Evolutionary conservation across 768 basidiomycete species (phyloP).

Genomic region (Mycena crocata): DNA sequence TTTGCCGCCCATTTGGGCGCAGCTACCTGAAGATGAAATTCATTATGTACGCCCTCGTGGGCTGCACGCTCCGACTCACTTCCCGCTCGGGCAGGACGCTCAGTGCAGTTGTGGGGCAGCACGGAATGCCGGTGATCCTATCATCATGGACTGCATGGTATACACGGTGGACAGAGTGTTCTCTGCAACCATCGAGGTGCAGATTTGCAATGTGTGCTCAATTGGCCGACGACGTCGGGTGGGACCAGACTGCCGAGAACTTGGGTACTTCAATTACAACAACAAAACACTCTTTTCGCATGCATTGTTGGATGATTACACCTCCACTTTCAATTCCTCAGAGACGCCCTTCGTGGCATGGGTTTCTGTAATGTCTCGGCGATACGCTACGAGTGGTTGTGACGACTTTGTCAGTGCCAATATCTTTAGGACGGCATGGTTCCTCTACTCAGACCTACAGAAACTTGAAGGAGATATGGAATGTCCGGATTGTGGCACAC

Average conservation of each 20-base stretch:
- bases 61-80: not conserved
- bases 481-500: conserved; percentile 41
- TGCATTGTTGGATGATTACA: conserved; percentile 25
- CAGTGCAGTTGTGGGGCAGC: not conserved
- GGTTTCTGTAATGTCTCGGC: conserved; percentile 2
- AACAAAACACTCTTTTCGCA: conserved; percentile 17
- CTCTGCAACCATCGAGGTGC: conserved; percentile 4
- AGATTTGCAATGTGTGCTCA: conserved; percentile 19
- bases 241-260: conserved; percentile 1
- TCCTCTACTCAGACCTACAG: conserved; percentile 42
- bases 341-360: conserved; percentile 28
- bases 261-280: conserved; percentile 31
- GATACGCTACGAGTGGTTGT: conserved; percentile 18
- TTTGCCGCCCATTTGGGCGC: conserved; percentile 8
- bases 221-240: conserved; percentile 5
- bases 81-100: not conserved
- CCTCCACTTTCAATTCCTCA: conserved; percentile 18
- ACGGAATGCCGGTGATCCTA: too few species aligned
- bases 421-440: conserved; percentile 48
- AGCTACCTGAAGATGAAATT: not conserved
- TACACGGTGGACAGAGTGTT: conserved; percentile 13
- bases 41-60: not conserved
- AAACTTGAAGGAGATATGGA: conserved; percentile 37
- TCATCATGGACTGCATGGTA: not conserved
- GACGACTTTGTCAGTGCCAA: conserved; percentile 41